Base-by-base conservation (phyloP, 371 early-diverging fungal genomes). In the Mucor mucedo region DNA sequence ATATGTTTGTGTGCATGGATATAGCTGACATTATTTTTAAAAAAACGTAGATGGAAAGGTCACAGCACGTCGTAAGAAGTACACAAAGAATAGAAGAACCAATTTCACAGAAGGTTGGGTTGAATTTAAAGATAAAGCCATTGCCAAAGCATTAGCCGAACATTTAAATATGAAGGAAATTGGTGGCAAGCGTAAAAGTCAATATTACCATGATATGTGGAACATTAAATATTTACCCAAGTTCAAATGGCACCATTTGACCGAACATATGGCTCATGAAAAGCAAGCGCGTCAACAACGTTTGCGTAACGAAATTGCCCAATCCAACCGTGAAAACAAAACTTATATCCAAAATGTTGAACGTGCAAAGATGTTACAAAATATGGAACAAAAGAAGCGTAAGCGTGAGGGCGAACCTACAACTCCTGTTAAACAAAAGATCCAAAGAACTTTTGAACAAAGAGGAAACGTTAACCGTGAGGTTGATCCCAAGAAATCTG, bases 91-190 rank as follows among this genome's bases (percentile, higher is more conserved):
- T 66, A 91, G 87, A 66, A 88, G 91, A 63, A 86, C 89, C 62
- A 92, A 93, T 68, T 98, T 85, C 69, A 86, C 86, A 0, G 98
- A 98, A 75, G 99, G 98, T 6, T 98, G 99, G 99, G 88, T 98
- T 5, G 99, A 98, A 76, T 98, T 98, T 73, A 77, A 78, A 59
- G 93, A 95, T 74, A 97, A 97, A 74, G 87, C 85, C 55, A 80
- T 84, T 13, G 98, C 96, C n/a, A 91, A 94, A 66, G 73, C 77
- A 10, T 83, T 89, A 3, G 98, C 96, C 0, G 77, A 71, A 10
- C 72, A 82, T 55, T 72, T 97, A 49, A 98, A 98, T 76, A 87
- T 88, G 66, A 85, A 83, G 47, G 83, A 75, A 44, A 91, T 98
- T 69, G 95, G 95, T 28, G 92, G 93, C 27, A 95, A 93, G 66